Conservation (phyloP, 108 stramenopile species). For the Nitzschia sp. region DNA sequence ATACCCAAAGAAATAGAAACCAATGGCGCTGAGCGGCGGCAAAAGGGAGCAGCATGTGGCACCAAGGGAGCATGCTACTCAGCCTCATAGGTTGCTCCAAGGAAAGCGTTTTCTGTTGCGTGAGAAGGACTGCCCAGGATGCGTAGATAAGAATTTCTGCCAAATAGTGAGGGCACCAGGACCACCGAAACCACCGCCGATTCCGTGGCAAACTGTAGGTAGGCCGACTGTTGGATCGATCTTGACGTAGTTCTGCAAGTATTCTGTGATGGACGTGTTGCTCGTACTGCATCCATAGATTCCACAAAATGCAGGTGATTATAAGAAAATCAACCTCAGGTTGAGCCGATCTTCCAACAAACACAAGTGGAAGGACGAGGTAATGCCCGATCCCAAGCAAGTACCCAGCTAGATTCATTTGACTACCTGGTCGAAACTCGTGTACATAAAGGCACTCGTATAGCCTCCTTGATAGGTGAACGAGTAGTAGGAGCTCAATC, state of each 20-base stretch:
- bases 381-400: slow-evolving; percentile 65
- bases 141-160: slow-evolving; percentile 74
- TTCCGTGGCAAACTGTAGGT: slow-evolving; percentile 42
- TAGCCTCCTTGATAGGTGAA: slow-evolving; percentile 42
- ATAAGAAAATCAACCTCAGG: slow-evolving; percentile 1
- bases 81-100: background rate
- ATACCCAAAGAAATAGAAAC: slow-evolving; percentile 61
- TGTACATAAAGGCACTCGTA: slow-evolving; percentile 69
- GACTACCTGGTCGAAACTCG: slow-evolving; percentile 36
- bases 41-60: background rate
- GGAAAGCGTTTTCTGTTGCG: background rate
- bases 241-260: slow-evolving; percentile 43
- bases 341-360: slow-evolving; percentile 11
- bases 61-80: background rate
- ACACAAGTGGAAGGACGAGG: slow-evolving; percentile 60
- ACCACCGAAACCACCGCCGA: slow-evolving; percentile 58
- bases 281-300: slow-evolving; percentile 60
- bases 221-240: background rate
- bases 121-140: slow-evolving; percentile 43
- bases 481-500: slow-evolving; percentile 1
- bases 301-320: slow-evolving; percentile 7
- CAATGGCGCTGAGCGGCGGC: slow-evolving; percentile 27
- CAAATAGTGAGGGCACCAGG: slow-evolving; percentile 74
- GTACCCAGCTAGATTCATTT: slow-evolving; percentile 79
- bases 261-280: slow-evolving; percentile 66